phyloP scores from a whole-genome alignment of 2,329 filamentous ascomycete genomes.

The Alternaria viburni region DNA sequence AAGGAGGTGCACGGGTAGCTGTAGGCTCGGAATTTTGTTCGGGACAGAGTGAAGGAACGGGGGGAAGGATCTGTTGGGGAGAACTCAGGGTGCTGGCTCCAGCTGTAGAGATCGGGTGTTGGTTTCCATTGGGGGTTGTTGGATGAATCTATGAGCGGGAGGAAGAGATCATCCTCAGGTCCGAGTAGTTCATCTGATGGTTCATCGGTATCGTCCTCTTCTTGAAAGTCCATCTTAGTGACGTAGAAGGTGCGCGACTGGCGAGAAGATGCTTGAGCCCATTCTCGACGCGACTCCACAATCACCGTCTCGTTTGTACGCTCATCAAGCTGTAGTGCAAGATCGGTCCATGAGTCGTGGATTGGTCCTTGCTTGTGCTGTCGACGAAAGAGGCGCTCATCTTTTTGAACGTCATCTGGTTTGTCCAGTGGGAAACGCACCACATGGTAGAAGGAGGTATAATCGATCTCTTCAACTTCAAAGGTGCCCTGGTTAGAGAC shows the following conservation, averaged over 20 bases:
- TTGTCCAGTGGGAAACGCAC: conserved; percentile 65
- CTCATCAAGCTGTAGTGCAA: conserved; percentile 68
- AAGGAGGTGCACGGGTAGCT: conserved; percentile 61
- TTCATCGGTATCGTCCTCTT: conserved; percentile 1
- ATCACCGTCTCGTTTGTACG: conserved; percentile 64
- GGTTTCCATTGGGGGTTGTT: conserved; percentile 50
- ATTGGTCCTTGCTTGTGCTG: conserved; percentile 73
- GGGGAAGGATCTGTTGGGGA: conserved; percentile 54
- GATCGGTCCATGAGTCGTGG: conserved; percentile 74
- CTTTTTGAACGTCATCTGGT: conserved; percentile 54
- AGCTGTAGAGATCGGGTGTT: conserved; percentile 48
- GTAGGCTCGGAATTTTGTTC: conserved; percentile 64
- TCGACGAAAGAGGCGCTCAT: conserved; percentile 66
- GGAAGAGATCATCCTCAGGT: conserved; percentile 39
- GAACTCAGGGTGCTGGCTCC: conserved; percentile 56
- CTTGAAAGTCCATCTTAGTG: conserved; percentile 56
- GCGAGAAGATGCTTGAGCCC: conserved; percentile 61
- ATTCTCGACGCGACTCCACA: conserved; percentile 73
- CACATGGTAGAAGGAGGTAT: conserved; percentile 73
- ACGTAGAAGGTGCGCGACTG: conserved; percentile 72
- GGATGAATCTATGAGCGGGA: conserved; percentile 30
- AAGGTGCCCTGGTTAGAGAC: conserved; percentile 70
- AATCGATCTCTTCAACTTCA: conserved; percentile 68
- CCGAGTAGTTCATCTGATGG: conserved; percentile 14
- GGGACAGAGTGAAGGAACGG: conserved; percentile 58